phyloP scores from a whole-genome alignment of 768 basidiomycete species.

The Pluteus cervinus region DNA sequence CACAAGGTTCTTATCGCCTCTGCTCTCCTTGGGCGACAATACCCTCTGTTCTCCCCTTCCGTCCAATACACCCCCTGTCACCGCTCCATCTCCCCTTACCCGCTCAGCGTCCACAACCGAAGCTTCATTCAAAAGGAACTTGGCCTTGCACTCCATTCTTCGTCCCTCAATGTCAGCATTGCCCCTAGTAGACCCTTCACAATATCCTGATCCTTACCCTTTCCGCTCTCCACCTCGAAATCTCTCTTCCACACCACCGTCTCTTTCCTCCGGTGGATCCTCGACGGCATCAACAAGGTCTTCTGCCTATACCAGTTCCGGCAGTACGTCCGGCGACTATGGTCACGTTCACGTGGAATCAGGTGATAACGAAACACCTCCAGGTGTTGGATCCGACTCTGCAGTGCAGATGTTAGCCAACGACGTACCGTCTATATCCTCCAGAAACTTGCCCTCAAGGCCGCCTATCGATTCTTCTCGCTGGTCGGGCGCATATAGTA shows the following conservation, averaged over 20 bases:
- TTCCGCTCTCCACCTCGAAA: constrained; percentile 46
- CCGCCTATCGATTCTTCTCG: constrained; percentile 56
- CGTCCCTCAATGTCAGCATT: constrained; percentile 36
- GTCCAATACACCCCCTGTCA: neutral
- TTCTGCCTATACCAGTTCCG: constrained; percentile 71
- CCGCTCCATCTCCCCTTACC: constrained; percentile 20
- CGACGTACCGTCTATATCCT: constrained; percentile 39
- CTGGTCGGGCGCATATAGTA: constrained; percentile 69
- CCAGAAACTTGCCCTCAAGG: constrained; percentile 37
- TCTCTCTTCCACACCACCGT: constrained; percentile 41
- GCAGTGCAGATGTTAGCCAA: constrained; percentile 56
- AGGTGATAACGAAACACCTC: constrained; percentile 47
- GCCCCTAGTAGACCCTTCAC: constrained; percentile 55
- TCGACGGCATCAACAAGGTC: constrained; percentile 70
- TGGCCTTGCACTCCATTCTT: constrained; percentile 18
- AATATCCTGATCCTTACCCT: constrained; percentile 70
- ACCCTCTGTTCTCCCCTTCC: constrained; percentile 1
- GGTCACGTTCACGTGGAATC: constrained; percentile 62
- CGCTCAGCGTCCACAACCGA: constrained; percentile 34
- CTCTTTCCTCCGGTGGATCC: constrained; percentile 66
- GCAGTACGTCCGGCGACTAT: constrained; percentile 60
- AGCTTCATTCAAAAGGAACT: constrained; percentile 15
- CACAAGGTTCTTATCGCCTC: constrained; percentile 10
- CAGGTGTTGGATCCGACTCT: constrained; percentile 58
- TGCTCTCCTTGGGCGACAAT: too few relatives aligned